phyloP scores from a whole-genome alignment of 306 rosid species.

The Dryas octopetala region DNA sequence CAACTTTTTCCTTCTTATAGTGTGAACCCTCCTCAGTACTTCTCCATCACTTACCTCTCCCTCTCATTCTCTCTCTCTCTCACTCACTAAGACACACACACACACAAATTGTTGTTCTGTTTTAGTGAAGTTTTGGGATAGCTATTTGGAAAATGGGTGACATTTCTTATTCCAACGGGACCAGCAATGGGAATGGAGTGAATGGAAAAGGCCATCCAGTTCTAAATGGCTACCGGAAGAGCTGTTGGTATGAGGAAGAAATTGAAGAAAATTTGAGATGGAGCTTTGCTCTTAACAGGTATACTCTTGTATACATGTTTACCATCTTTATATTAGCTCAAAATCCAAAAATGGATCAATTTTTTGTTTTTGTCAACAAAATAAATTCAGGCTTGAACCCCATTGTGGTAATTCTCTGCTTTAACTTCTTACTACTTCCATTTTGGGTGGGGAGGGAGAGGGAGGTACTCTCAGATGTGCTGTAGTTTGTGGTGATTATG shows the following conservation, averaged over 20 bases:
- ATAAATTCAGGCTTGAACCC: too few species aligned
- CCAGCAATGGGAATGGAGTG: slow-evolving; percentile 48
- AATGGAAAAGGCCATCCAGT: slow-evolving; percentile 51
- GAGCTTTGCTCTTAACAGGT: slow-evolving; percentile 98
- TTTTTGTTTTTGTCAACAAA: not conserved
- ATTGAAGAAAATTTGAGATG: slow-evolving; percentile 92
- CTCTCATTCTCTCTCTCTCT: slow-evolving; percentile 10
- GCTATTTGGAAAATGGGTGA: slow-evolving; percentile 54
- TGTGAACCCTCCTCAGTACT: slow-evolving; percentile 34
- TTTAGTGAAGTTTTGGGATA: not conserved
- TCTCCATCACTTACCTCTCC: slow-evolving; percentile 21
- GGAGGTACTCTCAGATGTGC: too few species aligned
- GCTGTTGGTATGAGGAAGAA: slow-evolving; percentile 99
- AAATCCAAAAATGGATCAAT: not conserved
- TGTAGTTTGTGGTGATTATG: too few species aligned
- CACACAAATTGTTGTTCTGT: not conserved
- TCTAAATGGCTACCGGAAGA: slow-evolving; percentile 79
- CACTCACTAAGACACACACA: not conserved
- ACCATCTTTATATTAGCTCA: too few species aligned
- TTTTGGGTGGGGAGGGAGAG: too few species aligned
- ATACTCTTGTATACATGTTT: not conserved
- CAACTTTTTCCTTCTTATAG: slow-evolving; percentile 41
- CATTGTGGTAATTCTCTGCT: too few species aligned
- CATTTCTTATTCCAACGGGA: slow-evolving; percentile 59
- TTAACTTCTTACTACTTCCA: too few species aligned